These are phyloP conservation scores for Pseudogymnoascus sp. DNA, from an alignment of 2,329 filamentous ascomycete species.

Conservation along the genomic window DNA sequence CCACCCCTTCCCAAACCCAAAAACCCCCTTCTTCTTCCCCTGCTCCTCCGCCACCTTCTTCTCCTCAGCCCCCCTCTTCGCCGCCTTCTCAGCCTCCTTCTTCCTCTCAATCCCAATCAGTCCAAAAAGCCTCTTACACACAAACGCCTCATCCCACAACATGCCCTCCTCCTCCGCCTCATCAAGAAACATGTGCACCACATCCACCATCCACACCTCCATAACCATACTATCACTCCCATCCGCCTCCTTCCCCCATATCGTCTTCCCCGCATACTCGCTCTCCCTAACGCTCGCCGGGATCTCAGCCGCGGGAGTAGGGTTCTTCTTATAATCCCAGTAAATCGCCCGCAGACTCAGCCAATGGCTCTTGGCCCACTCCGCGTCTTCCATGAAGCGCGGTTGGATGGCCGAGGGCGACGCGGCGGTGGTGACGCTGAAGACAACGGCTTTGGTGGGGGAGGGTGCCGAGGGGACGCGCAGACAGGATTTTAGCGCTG, in stretches of 20 bases:
- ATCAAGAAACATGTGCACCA: conserved; percentile 1
- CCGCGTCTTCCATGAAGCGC: background rate
- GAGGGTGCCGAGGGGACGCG: background rate
- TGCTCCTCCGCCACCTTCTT: background rate
- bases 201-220: conserved; percentile 20
- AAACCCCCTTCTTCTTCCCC: conserved; percentile 3
- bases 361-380: background rate
- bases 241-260: conserved; percentile 24
- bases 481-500: background rate
- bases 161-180: conserved; percentile 34
- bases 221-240: background rate
- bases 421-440: background rate
- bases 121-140: conserved; percentile 48
- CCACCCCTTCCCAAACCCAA: conserved; percentile 8
- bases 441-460: background rate
- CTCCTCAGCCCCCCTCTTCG: background rate
- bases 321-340: background rate
- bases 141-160: conserved; percentile 41
- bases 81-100: conserved; percentile 25
- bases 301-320: background rate
- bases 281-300: background rate
- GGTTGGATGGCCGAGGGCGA: background rate
- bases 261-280: background rate
- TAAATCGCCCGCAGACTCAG: background rate
- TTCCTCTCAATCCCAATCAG: conserved; percentile 42